phyloP scores from a whole-genome alignment of 257 asterid species.

The Solanum pimpinellifolium region DNA sequence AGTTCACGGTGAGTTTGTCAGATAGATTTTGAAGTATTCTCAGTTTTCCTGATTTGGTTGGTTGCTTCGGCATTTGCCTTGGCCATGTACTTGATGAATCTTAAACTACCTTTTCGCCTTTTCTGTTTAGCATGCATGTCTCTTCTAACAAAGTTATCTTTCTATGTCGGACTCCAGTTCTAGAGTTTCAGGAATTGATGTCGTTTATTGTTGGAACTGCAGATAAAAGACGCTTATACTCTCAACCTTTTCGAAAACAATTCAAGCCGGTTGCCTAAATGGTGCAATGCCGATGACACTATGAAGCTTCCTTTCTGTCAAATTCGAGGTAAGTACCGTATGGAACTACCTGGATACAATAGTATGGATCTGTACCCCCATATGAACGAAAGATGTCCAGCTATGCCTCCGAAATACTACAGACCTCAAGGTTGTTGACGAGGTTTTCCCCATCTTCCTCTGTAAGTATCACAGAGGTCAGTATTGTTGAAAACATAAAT shows the following conservation, averaged over 20 bases:
- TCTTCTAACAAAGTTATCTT: background rate
- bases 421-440: slow-evolving; percentile 74
- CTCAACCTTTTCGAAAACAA: slow-evolving; percentile 65
- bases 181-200: background rate
- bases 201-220: slow-evolving; percentile 10
- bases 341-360: slow-evolving; percentile 81
- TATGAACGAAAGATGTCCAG: slow-evolving; percentile 89
- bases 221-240: slow-evolving; percentile 85
- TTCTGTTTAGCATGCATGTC: background rate
- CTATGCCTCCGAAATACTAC: slow-evolving; percentile 58
- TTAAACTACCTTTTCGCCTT: background rate
- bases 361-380: slow-evolving; percentile 58
- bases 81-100: background rate
- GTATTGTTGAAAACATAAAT: background rate
- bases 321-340: slow-evolving; percentile 61
- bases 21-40: background rate
- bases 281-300: slow-evolving; percentile 85
- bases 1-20: slow-evolving; percentile 69
- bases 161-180: background rate
- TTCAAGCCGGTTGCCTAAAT: slow-evolving; percentile 65
- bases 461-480: background rate
- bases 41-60: background rate
- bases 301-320: slow-evolving; percentile 85
- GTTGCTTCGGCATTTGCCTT: background rate
- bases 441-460: background rate